Evolutionary conservation across 169 alveolate genomes (phyloP), one percentile per base, ranked within the genome.

Genomic region (Fabrea salina): DNA sequence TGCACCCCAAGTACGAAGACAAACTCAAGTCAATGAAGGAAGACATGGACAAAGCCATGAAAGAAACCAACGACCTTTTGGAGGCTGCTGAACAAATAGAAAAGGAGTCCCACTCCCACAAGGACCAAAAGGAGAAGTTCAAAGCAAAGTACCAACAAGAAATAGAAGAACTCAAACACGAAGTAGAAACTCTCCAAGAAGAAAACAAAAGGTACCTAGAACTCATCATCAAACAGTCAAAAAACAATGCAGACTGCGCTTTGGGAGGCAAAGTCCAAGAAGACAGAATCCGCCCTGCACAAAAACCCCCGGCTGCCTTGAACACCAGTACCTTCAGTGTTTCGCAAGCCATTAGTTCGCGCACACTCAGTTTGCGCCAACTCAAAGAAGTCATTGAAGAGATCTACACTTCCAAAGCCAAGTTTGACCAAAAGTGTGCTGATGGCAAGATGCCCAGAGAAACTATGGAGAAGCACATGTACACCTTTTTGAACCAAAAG

Each of bases 401-500:
- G 71, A 88, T 93, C 13, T 91, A 93, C 64, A 74, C 74, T 16
- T 79, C 91, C 27, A 93, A 93, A 84, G 67, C 40, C 32, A 82
- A 80, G 33, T 93, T 68, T 84, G 96, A 93, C 79, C 51, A 82
- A 57, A 90, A 89, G 72, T 91, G 94, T 51, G 68, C 80, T 44
- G 95, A 93, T 43, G 59, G 83, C 16, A 80, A 86, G 33, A 68
- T 87, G 37, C 95, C 97, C 32, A 86, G 92, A 72, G 97, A 93
- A 87, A 93, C 97, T 1, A 85, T 93, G 90, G 97, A 93, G 64
- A 85, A 93, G 68, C 95, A 90, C 77, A 86, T 93, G 94, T 93
- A 93, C 75, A 91, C 95, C 30, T 93, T 77, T 80, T 75, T 93
- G 51, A 93, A 93, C 79, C 79, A 88, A 58, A 93, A 93, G 78